Evolutionary conservation across 2,329 filamentous ascomycete species (phyloP), one percentile per base, ranked within the genome.

Genomic region (Clarireedia paspali): DNA sequence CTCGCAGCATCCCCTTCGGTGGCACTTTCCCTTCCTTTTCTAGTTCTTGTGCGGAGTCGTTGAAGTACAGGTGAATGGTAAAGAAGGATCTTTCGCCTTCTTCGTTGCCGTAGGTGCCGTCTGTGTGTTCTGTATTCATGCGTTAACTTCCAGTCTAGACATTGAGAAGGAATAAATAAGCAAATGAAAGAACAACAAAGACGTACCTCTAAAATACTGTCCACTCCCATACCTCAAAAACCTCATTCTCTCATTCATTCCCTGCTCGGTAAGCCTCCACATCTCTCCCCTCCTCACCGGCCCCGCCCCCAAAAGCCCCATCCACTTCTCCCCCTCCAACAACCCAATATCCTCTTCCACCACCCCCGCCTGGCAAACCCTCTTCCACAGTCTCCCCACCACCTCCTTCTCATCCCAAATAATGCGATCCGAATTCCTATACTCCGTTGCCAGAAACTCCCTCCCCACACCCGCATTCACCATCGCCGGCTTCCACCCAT

Each of bases 181-280:
- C 36, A 34, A 40, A n/a, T 10, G 27, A 20, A 2, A 7, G 3
- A 49, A 68, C 51, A 48, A 61, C 64, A 39, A 63, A 17, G 42
- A 59, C 59, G 27, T 55, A 61, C 57, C 76, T 58, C 77, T 79
- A 64, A 95, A 94, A 67, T 85, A 92, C 64, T 91, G 83, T 0
- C 87, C 88, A 0, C 76, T 71, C 0, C 77, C 76, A 67, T 94
- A 94, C 65, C 81, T 85, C 50, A 95, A 72, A 64, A 91, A 91
- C 27, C 89, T 75, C 78, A 91, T 78, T 38, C 88, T 73, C 67
- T 90, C 81, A 68, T 94, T 94, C 44, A 89, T 68, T 9, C 84
- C 68, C 36, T 59, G 50, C 44, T 61, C 55, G 12, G 57, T 58
- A 42, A 62, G 9, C 20, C 57, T 53, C 59, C 61, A 63, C 46